A percentile compares a stretch with the other conserved stretches of the same genome.
Conservation (phyloP, 225 moss, liverwort and hornwort genomes). For the Bryoerythrophyllum caledonicum region DNA sequence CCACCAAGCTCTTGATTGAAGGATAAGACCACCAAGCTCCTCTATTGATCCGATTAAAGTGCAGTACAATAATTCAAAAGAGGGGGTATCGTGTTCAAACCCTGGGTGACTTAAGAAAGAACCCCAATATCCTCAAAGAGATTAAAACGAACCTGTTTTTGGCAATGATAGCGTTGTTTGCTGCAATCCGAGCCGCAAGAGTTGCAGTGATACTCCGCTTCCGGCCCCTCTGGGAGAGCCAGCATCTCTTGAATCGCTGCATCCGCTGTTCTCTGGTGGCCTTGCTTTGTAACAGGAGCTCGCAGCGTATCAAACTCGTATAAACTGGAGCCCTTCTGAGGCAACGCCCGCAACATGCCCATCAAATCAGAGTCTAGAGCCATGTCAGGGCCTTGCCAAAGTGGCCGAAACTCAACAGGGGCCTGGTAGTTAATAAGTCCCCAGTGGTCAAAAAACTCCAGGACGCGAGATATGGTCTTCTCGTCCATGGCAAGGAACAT, state of each 20-base stretch:
- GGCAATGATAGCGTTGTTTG: constrained; percentile 96
- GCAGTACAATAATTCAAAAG: no score
- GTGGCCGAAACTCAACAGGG: constrained; percentile 59
- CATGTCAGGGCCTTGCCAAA: constrained; percentile 43
- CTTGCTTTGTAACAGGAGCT: constrained; percentile 53
- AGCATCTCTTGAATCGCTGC: constrained; percentile 68
- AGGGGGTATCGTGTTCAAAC: no score
- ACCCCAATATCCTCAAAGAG: not conserved
- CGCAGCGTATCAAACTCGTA: constrained; percentile 69
- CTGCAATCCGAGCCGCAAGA: constrained; percentile 92
- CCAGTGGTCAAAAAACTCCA: constrained; percentile 96
- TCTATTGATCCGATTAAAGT: no score
- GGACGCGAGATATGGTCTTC: constrained; percentile 63
- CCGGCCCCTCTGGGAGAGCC: constrained; percentile 63
- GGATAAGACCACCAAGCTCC: no score
- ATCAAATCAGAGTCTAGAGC: constrained; percentile 54
- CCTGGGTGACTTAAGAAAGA: no score
- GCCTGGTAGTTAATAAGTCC: constrained; percentile 95
- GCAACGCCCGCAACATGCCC: constrained; percentile 60
- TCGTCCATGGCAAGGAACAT: constrained; percentile 59
- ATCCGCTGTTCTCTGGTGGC: constrained; percentile 46
- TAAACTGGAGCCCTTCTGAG: constrained; percentile 65
- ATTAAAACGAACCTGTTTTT: constrained; percentile 78
- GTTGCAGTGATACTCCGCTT: constrained; percentile 90
- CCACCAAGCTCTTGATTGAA: no score